These are phyloP conservation scores for Candida sanyiensis DNA, from an alignment of 805 yeast species.

Conservation along the genomic window DNA sequence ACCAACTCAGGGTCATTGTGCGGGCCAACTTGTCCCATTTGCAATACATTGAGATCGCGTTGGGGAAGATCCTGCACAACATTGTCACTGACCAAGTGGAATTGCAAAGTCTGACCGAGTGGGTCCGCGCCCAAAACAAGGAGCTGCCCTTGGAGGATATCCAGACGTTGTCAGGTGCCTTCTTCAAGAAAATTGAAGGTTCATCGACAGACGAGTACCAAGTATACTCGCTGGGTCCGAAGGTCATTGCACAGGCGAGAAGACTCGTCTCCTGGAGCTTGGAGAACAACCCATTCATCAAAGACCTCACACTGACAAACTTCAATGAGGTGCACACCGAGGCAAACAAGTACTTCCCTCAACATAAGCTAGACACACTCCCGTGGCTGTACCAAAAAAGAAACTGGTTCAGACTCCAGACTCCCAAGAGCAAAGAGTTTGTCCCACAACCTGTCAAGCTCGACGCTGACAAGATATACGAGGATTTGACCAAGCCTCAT, in stretches of 20 bases:
- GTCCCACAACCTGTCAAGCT: slow-evolving; percentile 6
- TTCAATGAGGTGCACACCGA: slow-evolving; percentile 9
- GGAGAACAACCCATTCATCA: slow-evolving; percentile 22
- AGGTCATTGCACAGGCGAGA: slow-evolving; percentile 19
- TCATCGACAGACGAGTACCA: slow-evolving; percentile 7
- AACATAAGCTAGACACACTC: slow-evolving; percentile 14
- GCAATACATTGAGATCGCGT: slow-evolving; percentile 23
- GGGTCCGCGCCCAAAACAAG: slow-evolving; percentile 9
- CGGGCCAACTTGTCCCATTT: slow-evolving; percentile 20
- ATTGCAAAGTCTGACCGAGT: slow-evolving; percentile 10
- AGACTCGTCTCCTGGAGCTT: slow-evolving; percentile 24
- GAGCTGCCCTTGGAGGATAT: slow-evolving; percentile 21
- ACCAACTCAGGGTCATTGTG: slow-evolving; percentile 19
- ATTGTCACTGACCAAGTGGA: slow-evolving; percentile 15
- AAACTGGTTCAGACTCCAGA: slow-evolving; percentile 19
- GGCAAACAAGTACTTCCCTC: slow-evolving; percentile 7
- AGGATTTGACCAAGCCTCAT: slow-evolving; percentile 8
- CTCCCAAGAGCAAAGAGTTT: slow-evolving; percentile 12
- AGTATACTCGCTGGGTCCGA: slow-evolving; percentile 18
- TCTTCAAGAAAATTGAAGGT: slow-evolving; percentile 12
- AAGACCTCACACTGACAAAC: slow-evolving; percentile 5
- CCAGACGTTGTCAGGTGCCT: slow-evolving; percentile 22
- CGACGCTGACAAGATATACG: slow-evolving; percentile 10
- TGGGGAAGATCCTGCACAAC: slow-evolving; percentile 16
- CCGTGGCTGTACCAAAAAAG: slow-evolving; percentile 25